Percentiles rank a stretch among this genome's conserved stretches.
Evolutionary conservation across 225 moss, liverwort and hornwort genomes (phyloP).

Genomic region (Polytrichum formosum): DNA sequence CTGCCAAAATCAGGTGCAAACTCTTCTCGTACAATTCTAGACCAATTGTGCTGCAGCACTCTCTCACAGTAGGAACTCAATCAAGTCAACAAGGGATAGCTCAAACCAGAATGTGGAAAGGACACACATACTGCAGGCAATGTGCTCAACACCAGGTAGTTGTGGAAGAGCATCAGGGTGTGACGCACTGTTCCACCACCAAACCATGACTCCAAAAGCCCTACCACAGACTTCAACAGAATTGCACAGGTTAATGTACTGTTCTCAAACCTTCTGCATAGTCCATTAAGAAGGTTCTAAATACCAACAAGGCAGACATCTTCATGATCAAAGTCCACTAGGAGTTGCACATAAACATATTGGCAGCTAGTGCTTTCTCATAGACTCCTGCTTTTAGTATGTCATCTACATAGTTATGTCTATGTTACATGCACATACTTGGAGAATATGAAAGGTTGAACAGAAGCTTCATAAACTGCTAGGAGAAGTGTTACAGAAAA

Average conservation of each 20-base stretch:
- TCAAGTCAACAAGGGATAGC: too few species aligned
- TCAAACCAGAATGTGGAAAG: too few species aligned
- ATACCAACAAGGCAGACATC: background rate
- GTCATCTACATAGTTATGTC: background rate
- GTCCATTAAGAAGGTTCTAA: background rate
- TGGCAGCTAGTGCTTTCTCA: background rate
- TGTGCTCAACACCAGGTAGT: slow-evolving; percentile 63
- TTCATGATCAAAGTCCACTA: background rate
- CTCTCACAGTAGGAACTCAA: too few species aligned
- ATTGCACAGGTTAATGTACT: background rate
- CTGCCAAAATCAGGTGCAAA: too few species aligned
- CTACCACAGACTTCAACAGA: slow-evolving; percentile 66
- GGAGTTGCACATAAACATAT: background rate
- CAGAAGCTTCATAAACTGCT: background rate
- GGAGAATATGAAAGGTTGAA: background rate
- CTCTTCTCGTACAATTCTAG: too few species aligned
- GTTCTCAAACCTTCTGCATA: background rate
- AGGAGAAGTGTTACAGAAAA: too few species aligned
- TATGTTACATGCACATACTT: background rate
- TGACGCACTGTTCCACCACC: slow-evolving; percentile 73
- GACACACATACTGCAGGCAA: slow-evolving; percentile 51
- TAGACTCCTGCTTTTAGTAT: background rate
- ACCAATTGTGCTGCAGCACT: too few species aligned
- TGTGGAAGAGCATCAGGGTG: slow-evolving; percentile 74
- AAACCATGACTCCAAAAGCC: slow-evolving; percentile 79